Percentiles rank a stretch among this genome's conserved stretches.
phyloP scores from a whole-genome alignment of 2,329 filamentous ascomycete species.

The Fusarium nanum region DNA sequence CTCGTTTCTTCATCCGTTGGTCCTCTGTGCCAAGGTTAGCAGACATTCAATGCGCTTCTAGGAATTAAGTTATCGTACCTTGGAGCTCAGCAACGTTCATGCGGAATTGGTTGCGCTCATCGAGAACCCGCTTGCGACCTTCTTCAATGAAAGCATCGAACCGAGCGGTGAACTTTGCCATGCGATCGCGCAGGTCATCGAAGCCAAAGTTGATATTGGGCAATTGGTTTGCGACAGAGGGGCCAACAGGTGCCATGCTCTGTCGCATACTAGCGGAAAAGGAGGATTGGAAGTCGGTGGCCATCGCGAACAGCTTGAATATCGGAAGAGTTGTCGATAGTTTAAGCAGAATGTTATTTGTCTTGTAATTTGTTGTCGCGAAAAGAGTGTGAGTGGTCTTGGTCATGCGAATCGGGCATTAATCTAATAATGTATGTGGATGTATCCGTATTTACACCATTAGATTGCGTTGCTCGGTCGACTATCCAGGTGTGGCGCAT shows the following conservation, averaged over 20 bases:
- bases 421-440: neutral
- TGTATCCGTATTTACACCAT: constrained; percentile 35
- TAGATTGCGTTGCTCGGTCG: constrained; percentile 48
- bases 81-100: constrained; percentile 90
- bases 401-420: constrained; percentile 10
- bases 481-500: constrained; percentile 44
- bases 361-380: neutral
- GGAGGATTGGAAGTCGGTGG: constrained; percentile 74
- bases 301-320: constrained; percentile 54
- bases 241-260: constrained; percentile 67
- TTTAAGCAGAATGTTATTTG: neutral
- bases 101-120: constrained; percentile 94
- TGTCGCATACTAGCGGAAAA: constrained; percentile 73
- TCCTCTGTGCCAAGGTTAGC: constrained; percentile 72
- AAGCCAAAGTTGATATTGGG: constrained; percentile 96
- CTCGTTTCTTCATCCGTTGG: constrained; percentile 87
- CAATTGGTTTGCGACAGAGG: constrained; percentile 80
- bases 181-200: constrained; percentile 92
- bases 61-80: constrained; percentile 66
- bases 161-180: constrained; percentile 88
- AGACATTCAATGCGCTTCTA: neutral
- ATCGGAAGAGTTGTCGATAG: neutral
- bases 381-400: constrained; percentile 1
- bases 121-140: constrained; percentile 86
- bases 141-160: constrained; percentile 97